phyloP scores from a whole-genome alignment of 2,329 filamentous ascomycete species.

The Pezizomycotina sp. region DNA sequence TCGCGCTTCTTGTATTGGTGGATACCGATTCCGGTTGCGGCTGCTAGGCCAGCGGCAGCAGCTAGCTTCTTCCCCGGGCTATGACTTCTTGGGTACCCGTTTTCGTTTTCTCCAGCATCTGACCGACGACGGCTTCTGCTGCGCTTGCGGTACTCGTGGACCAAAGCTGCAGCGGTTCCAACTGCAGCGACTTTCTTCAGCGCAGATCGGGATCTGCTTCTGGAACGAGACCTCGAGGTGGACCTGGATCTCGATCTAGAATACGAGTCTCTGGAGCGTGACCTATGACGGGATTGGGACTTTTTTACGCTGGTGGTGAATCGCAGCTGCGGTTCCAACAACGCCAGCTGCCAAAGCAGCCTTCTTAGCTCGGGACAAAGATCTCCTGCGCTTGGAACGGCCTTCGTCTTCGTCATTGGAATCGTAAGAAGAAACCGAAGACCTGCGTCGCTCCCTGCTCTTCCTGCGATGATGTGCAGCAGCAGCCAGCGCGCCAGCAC shows the following conservation, averaged over 20 bases:
- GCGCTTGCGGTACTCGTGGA: conserved; percentile 14
- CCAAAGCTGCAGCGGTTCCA: conserved; percentile 12
- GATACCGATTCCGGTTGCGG: no score
- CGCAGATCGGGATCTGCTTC: conserved; percentile 13
- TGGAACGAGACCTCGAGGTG: background rate
- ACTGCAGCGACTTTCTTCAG: conserved; percentile 14
- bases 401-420: conserved; percentile 14
- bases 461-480: conserved; percentile 15
- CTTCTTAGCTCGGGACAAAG: conserved; percentile 17
- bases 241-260: conserved; percentile 2
- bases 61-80: no score
- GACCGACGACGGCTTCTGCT: no score
- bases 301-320: conserved; percentile 17
- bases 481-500: conserved; percentile 10
- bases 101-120: no score
- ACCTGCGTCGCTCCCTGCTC: conserved; percentile 14
- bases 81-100: no score
- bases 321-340: conserved; percentile 11
- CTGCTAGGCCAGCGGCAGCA: no score
- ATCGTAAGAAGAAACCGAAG: conserved; percentile 7
- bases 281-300: conserved; percentile 12
- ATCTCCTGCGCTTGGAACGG: no score
- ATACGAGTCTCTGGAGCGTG: conserved; percentile 8
- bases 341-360: conserved; percentile 14
- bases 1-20: no score